These are phyloP conservation scores for Chimonanthus salicifolius DNA, from an alignment of 164 flowering plant species.

Conservation along the genomic window DNA sequence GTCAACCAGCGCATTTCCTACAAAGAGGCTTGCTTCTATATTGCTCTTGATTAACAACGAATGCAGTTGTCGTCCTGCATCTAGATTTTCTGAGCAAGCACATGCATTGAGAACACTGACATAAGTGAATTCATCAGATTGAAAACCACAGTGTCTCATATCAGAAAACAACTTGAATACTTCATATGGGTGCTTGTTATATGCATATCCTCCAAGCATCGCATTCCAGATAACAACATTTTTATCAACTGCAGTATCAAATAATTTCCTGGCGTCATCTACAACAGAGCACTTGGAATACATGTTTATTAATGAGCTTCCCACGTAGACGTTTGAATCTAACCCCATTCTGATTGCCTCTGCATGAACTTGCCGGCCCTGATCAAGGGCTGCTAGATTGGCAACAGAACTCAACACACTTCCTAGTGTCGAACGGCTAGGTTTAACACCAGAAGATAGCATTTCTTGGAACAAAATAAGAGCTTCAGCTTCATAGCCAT, in stretches of 20 bases:
- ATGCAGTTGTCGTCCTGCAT: constrained; percentile 70
- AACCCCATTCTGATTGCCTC: constrained; percentile 68
- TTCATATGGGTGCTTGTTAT: constrained; percentile 46
- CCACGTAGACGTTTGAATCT: constrained; percentile 66
- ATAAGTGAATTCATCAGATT: constrained; percentile 73
- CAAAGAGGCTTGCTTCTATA: constrained; percentile 49
- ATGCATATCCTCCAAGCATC: constrained; percentile 71
- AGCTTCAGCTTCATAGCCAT: constrained; percentile 59
- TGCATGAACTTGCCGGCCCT: constrained; percentile 69
- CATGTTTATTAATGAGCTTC: constrained; percentile 82
- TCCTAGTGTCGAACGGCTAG: constrained; percentile 77
- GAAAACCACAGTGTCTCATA: constrained; percentile 45
- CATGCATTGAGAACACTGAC: constrained; percentile 75
- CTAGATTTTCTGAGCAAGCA: constrained; percentile 42
- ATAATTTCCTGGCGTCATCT: constrained; percentile 57
- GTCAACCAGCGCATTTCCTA: constrained; percentile 79
- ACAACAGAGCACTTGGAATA: constrained; percentile 65
- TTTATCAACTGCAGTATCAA: constrained; percentile 50
- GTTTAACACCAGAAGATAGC: constrained; percentile 43
- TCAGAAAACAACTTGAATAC: constrained; percentile 45
- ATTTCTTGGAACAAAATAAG: constrained; percentile 41
- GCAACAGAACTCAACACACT: constrained; percentile 87
- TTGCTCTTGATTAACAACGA: constrained; percentile 58
- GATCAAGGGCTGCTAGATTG: constrained; percentile 32
- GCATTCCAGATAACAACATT: constrained; percentile 81